Evolutionary conservation across 257 asterid species (phyloP).

Genomic region (Fraxinus excelsior): DNA sequence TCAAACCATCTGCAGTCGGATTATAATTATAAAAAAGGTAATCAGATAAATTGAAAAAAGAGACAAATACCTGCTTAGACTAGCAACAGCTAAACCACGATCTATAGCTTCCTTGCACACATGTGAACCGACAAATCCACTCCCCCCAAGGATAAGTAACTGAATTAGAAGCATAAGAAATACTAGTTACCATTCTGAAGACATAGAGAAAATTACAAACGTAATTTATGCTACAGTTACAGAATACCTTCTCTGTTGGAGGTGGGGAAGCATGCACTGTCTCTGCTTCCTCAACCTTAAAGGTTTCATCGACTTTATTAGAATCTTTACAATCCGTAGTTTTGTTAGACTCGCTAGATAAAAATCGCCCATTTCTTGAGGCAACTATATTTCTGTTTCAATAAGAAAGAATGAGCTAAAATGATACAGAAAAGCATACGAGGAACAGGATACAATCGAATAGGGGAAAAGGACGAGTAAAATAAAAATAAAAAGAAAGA

Average conservation of each 20-base stretch:
- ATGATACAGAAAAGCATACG: neutral
- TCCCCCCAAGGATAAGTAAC: slow-evolving; percentile 99
- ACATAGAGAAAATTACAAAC: slow-evolving; percentile 11
- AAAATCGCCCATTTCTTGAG: slow-evolving; percentile 48
- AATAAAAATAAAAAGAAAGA: neutral
- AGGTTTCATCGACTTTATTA: slow-evolving; percentile 42
- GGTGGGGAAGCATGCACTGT: slow-evolving; percentile 78
- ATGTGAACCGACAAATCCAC: slow-evolving; percentile 97
- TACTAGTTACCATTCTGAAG: neutral
- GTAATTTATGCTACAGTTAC: neutral
- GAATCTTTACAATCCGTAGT: slow-evolving; percentile 18
- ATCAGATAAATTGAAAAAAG: too few species aligned
- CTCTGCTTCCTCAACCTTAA: slow-evolving; percentile 83
- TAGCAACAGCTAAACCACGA: slow-evolving; percentile 76
- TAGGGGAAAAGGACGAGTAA: neutral
- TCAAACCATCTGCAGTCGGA: neutral
- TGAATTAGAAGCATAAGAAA: slow-evolving; percentile 31
- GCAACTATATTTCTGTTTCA: slow-evolving; percentile 40
- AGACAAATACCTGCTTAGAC: slow-evolving; percentile 83
- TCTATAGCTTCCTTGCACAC: slow-evolving; percentile 83
- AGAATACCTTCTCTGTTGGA: slow-evolving; percentile 73
- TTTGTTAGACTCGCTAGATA: slow-evolving; percentile 46
- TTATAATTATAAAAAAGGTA: neutral
- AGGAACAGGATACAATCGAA: neutral
- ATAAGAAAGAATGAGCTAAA: neutral